phyloP scores from a whole-genome alignment of 805 yeast species.

The Ogataea sp. region DNA sequence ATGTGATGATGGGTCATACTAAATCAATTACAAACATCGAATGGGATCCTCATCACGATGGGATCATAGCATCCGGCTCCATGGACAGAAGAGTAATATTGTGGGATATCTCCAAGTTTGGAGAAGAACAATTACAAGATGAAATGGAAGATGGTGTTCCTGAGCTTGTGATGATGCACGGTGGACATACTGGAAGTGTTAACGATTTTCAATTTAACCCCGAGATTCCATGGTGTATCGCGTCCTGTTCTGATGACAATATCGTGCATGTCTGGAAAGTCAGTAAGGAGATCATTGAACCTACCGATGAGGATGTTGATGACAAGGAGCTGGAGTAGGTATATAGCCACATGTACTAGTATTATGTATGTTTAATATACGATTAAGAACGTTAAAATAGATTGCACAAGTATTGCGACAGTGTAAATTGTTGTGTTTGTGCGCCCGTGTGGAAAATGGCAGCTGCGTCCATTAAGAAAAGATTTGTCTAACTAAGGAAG shows the following conservation, averaged over 20 bases:
- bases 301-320: slow-evolving; percentile 10
- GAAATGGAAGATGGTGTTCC: slow-evolving; percentile 91
- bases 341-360: neutral
- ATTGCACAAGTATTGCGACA: too few relatives aligned
- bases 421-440: too few relatives aligned
- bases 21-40: slow-evolving; percentile 64
- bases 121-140: slow-evolving; percentile 78
- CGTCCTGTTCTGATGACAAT: slow-evolving; percentile 55
- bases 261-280: slow-evolving; percentile 55
- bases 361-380: too few relatives aligned
- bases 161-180: slow-evolving; percentile 85
- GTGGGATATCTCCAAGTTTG: slow-evolving; percentile 77
- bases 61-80: slow-evolving; percentile 69
- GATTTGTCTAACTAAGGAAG: too few relatives aligned
- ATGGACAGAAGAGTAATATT: slow-evolving; percentile 69
- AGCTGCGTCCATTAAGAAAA: too few relatives aligned
- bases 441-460: too few relatives aligned
- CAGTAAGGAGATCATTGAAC: slow-evolving; percentile 22
- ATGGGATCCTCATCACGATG: slow-evolving; percentile 73
- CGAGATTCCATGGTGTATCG: slow-evolving; percentile 68
- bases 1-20: slow-evolving; percentile 75
- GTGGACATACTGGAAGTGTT: slow-evolving; percentile 77
- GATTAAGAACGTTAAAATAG: too few relatives aligned
- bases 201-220: slow-evolving; percentile 69
- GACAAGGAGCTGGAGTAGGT: slow-evolving; percentile 6